Evolutionary conservation across 2,329 filamentous ascomycete species (phyloP), one percentile per base, ranked within the genome.

Genomic region (Mycosphaerelloides madeirae): DNA sequence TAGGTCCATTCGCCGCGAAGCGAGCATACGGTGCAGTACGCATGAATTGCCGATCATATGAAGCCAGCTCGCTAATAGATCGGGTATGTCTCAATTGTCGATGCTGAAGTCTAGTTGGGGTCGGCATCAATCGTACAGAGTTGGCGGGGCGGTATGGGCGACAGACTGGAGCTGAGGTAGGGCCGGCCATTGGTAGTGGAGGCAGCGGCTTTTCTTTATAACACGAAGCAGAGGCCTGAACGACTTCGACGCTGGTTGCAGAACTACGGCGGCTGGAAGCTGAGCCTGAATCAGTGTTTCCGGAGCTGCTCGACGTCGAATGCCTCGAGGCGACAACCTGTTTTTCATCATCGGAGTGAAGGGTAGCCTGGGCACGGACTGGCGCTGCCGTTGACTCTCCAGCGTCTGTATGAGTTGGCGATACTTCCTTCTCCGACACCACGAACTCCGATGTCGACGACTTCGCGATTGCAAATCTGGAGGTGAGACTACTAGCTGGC

Each of bases 221-320:
- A 14, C 50, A 44, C 28, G 43, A 46, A 9, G 48, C n/a, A 13
- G 41, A 40, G 3, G 47, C 31, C 9, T 44, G 38, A 19, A 28
- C n/a, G 31, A 40, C 31, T 15, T 53, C 51, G 40, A 61, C 32
- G 33, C 54, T 55, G 6, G 54, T 59, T 31, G 55, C 50, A 29
- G 57, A 57, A 46, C 49, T 66, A 53, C 47, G 56, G 45, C 56
- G 69, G 53, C 68, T 72, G 50, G 68, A 64, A 22, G 56, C 49
- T 6, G 69, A 71, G 7, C 61, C 65, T 14, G 61, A 56, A 42
- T 68, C 65, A 22, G 55, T 56, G 7, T 34, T 38, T 8, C 35
- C 54, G 11, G 65, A 63, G 42, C 63, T 63, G 22, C 65, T 68
- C 1, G 66, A 68, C 8, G 60, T 62, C 6, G 59, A 54, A 6